Evolutionary conservation across 345 rosid genomes (phyloP).

Genomic region (Aurinia saxatilis): DNA sequence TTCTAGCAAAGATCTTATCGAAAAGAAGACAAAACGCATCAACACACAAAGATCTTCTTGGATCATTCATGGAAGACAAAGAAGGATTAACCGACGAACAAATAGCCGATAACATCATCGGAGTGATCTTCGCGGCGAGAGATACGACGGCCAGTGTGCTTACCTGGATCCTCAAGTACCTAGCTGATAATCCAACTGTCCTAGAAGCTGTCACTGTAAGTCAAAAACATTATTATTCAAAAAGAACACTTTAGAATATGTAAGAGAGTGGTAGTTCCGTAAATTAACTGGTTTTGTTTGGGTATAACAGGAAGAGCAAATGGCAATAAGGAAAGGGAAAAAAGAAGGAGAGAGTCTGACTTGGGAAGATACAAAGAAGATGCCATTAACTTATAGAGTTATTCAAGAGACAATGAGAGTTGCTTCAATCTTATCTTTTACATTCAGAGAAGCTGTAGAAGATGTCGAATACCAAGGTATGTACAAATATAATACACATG

Average conservation of each 20-base stretch:
- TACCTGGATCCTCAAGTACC: constrained; percentile 87
- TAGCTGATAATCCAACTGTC: constrained; percentile 57
- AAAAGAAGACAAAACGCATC: constrained; percentile 42
- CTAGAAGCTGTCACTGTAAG: constrained; percentile 82
- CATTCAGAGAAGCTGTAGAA: constrained; percentile 86
- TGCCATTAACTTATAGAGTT: constrained; percentile 67
- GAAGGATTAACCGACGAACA: constrained; percentile 68
- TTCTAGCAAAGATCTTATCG: constrained; percentile 53
- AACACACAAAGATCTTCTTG: constrained; percentile 51
- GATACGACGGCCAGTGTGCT: constrained; percentile 84
- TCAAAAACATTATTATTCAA: not conserved
- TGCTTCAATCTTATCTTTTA: constrained; percentile 80
- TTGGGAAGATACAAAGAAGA: constrained; percentile 77
- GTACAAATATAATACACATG: too few relatives aligned
- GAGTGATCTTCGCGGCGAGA: constrained; percentile 83
- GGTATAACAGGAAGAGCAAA: constrained; percentile 66
- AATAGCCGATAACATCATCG: constrained; percentile 86
- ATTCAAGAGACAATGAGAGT: constrained; percentile 78
- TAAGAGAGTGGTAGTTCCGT: constrained; percentile 14
- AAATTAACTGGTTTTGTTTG: not conserved
- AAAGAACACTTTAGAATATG: too few relatives aligned
- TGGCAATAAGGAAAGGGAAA: constrained; percentile 40
- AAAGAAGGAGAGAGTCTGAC: constrained; percentile 41
- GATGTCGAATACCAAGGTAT: constrained; percentile 91
- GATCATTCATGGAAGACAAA: constrained; percentile 69